These are phyloP conservation scores for Penicillium egyptiacum DNA, from an alignment of 495 filamentous ascomycete species.

Conservation along the genomic window DNA sequence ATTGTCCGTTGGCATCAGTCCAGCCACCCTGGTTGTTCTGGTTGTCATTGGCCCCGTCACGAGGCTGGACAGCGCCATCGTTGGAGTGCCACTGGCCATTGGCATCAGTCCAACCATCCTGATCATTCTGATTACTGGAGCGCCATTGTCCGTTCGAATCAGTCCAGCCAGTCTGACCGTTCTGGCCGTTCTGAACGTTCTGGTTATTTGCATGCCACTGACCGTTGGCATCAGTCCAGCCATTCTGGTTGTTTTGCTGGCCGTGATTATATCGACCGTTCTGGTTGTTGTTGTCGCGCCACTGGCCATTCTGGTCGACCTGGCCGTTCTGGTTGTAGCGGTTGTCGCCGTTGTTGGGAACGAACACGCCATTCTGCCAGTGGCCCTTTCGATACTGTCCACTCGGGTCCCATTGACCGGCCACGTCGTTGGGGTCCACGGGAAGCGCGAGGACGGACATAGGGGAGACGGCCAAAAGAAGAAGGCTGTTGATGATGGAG, in stretches of 20 bases:
- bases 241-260: background rate
- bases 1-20: conserved; percentile 18
- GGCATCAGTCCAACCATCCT: conserved; percentile 21
- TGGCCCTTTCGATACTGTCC: conserved; percentile 30
- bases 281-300: conserved; percentile 19
- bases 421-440: conserved; percentile 25
- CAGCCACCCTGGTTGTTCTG: conserved; percentile 9
- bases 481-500: conserved; percentile 26
- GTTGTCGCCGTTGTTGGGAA: conserved; percentile 17
- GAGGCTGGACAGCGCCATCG: background rate
- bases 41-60: too few relatives aligned
- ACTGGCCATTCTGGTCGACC: conserved; percentile 3
- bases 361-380: conserved; percentile 22
- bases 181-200: background rate
- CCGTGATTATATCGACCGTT: too few relatives aligned
- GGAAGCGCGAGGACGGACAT: conserved; percentile 27
- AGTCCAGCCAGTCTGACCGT: conserved; percentile 18
- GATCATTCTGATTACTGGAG: conserved; percentile 10
- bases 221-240: conserved; percentile 19
- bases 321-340: conserved; percentile 16
- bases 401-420: conserved; percentile 26
- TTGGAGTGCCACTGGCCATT: conserved; percentile 25
- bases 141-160: conserved; percentile 17
- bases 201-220: conserved; percentile 17
- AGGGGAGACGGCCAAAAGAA: conserved; percentile 28